Evolutionary conservation across 768 basidiomycete genomes (phyloP), one percentile per base, ranked within the genome.

Genomic region (Russula sp.): DNA sequence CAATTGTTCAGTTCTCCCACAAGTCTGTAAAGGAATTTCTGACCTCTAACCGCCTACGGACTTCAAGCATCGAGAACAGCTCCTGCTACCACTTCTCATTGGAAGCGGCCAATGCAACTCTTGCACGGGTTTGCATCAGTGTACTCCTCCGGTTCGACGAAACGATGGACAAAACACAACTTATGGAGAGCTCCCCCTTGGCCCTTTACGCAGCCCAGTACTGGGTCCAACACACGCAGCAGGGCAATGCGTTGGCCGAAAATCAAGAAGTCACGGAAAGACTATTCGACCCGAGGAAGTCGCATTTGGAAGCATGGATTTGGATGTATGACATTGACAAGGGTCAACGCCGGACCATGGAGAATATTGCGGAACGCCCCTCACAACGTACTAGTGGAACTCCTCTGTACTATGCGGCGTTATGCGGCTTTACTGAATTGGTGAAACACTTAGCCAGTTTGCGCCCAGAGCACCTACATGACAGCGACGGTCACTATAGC

Each of bases 341-440:
- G 14, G 34, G n/a, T 4, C 22, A 34, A 9, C 8, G 24, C 13
- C 30, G n/a, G 18, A 24, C 57, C 5, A 48, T 36, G 13, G 22
- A 22, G 13, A 18, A 36, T 20, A 13, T 48, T 13, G 30, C 11
- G 20, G 11, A 13, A 11, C 22, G 9, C 1, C 57, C 44, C 3
- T 26, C 57, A 30, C 8, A 7, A 34, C 42, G 20, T 9, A n/a
- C n/a, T n/a, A 18, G 10, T 1, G 22, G 32, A 18, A 20, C 46
- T 24, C 46, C 46, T 34, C n/a, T 58, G 32, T 58, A 58, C 32
- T 58, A 48, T 36, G 57, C 57, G 5, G 46, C 24, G 46, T 32
- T 24, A 10, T 58, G 57, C 24, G 57, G 57, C 5, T 36, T 58
- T 1, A 20, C 22, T 18, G 7, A 24, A 16, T 18, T 58, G 32